Evolutionary conservation across 179 eudicot genomes (phyloP).

Genomic region (Monotropa hypopitys): DNA sequence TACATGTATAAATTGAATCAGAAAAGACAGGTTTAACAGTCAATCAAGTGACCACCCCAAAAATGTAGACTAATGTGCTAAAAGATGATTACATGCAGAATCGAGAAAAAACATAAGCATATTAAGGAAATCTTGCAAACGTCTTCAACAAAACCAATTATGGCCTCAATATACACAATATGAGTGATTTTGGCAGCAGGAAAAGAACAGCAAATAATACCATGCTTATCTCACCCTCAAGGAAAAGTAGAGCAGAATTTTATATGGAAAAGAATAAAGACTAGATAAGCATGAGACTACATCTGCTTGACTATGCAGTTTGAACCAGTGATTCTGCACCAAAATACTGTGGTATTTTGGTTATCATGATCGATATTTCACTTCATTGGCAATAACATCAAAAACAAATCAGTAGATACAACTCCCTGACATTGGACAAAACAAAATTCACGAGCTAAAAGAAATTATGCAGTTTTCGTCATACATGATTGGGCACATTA

Average conservation of each 20-base stretch:
- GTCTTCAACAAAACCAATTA: not conserved
- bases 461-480: not conserved
- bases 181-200: not conserved
- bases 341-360: not conserved
- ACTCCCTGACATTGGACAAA: not conserved
- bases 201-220: not conserved
- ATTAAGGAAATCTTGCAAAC: not conserved
- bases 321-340: not conserved
- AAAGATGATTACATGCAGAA: slow-evolving; percentile 6
- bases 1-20: not conserved
- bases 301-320: not conserved
- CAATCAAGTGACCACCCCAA: not conserved
- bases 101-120: not conserved
- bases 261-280: not conserved
- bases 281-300: not conserved
- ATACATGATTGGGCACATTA: not conserved
- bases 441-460: not conserved
- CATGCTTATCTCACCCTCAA: not conserved
- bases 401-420: not conserved
- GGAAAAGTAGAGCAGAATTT: not conserved
- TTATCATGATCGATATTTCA: not conserved
- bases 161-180: not conserved
- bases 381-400: not conserved
- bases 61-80: not conserved
- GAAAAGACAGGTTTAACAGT: not conserved